Conservation (phyloP, 75 land plant species). For the Chamaecyparis obtusa region DNA sequence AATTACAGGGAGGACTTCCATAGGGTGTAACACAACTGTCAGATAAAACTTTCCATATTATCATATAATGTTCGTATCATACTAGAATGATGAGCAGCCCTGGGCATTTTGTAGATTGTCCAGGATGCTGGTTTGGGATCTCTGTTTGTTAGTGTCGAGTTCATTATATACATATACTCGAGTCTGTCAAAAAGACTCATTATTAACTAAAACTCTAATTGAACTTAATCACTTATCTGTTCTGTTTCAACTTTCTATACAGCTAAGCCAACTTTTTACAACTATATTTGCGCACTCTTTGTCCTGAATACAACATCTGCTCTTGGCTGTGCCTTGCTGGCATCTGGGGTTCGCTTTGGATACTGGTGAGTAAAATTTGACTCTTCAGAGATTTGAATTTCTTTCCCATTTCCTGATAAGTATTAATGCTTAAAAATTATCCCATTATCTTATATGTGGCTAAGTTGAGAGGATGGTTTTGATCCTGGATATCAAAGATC, state of each 20-base stretch:
- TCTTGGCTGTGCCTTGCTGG: slow-evolving; percentile 70
- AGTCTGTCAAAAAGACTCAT: too few relatives aligned
- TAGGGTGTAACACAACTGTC: not conserved
- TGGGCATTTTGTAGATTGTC: not conserved
- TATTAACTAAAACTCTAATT: not conserved
- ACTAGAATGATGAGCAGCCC: not conserved
- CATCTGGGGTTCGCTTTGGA: slow-evolving; percentile 79
- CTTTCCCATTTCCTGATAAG: not conserved
- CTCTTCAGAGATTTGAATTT: not conserved
- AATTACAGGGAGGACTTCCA: not conserved
- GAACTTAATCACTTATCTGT: not conserved
- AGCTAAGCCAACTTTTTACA: slow-evolving; percentile 97
- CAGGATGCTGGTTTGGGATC: not conserved
- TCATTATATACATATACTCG: not conserved
- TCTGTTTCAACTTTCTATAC: slow-evolving; percentile 38
- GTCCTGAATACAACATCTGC: slow-evolving; percentile 49
- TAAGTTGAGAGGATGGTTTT: not conserved
- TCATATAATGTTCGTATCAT: too few relatives aligned
- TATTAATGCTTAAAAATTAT: not conserved
- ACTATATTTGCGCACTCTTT: slow-evolving; percentile 66
- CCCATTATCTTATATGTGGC: slow-evolving; percentile 1
- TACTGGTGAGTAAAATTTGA: slow-evolving; percentile 56
- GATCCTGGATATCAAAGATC: not conserved
- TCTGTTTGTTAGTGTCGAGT: not conserved
- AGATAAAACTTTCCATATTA: too few relatives aligned